A percentile compares a stretch with the other conserved stretches of the same genome.
These are phyloP conservation scores for Russula sp. DNA, from an alignment of 768 basidiomycete species.

Conservation along the genomic window DNA sequence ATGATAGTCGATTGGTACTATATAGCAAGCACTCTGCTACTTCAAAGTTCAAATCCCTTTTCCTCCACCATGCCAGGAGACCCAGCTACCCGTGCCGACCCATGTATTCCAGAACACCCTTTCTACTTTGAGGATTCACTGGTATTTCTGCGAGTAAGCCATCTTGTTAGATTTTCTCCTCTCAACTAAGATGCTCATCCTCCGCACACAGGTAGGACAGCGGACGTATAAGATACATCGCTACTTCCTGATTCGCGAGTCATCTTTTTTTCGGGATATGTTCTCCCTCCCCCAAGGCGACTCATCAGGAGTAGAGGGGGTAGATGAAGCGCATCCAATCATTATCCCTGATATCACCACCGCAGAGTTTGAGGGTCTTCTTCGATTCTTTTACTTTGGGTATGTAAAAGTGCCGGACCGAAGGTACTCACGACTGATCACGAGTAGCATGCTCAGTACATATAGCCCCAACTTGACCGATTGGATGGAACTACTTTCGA, in stretches of 20 bases:
- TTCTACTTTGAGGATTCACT: conserved; percentile 10
- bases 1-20: not conserved
- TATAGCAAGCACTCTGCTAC: too few species aligned
- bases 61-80: too few species aligned
- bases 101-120: not conserved
- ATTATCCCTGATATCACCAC: conserved; percentile 14
- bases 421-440: not conserved
- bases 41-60: too few species aligned
- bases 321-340: conserved; percentile 22
- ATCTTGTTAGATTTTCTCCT: not conserved
- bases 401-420: not conserved
- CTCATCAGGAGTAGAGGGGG: conserved; percentile 23
- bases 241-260: conserved; percentile 21
- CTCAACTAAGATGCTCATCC: not conserved
- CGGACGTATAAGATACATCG: conserved; percentile 25
- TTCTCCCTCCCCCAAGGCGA: conserved; percentile 16
- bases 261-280: conserved; percentile 20
- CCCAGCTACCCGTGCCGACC: not conserved
- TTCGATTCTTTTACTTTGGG: conserved; percentile 25
- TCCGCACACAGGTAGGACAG: conserved; percentile 17
- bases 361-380: conserved; percentile 19
- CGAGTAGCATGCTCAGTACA: conserved; percentile 16
- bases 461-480: not conserved
- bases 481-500: conserved; percentile 23
- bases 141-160: conserved; percentile 9